Evolutionary conservation across 108 stramenopile species (phyloP), one percentile per base, ranked within the genome.

Genomic region (Nitzschia sp.): DNA sequence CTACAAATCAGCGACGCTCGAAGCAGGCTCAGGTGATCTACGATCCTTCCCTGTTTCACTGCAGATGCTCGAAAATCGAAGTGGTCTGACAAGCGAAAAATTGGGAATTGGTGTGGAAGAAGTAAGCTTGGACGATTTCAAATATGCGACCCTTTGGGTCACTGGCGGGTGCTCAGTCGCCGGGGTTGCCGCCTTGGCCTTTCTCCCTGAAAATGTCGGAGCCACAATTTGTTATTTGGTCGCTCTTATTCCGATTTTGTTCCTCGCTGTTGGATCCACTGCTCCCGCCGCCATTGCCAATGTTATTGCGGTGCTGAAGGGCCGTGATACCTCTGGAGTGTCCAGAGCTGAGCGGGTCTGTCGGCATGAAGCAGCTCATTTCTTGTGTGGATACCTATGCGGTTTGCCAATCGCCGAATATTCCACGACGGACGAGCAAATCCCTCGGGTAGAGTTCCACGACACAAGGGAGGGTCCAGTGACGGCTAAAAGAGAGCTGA

Each of bases 101-200:
- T 61, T 94, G 17, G 88, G 88, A 16, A 67, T 94, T 45, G 85
- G 83, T 23, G 83, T 78, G 28, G 79, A 77, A 25, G 85, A 89
- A 67, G 89, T 94, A 32, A 77, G 73, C 47, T 75, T 94, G 62
- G 93, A 94, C 66, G 93, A 94, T 64, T 91, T 94, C 76, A 89
- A 80, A 53, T 82, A 89, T 72, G 85, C 86, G 13, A 91, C 93
- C 3, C 45, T 91, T 1, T 81, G 65, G 34, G 86, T 94, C 2
- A 77, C 80, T 2, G 62, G 85, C 6, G 86, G 79, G 9, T 70
- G 69, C 45, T 72, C 85, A 6, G 68, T 89, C 0, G 44, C 79
- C 13, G 93, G 88, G 2, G 70, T 94, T 5, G 63, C 67, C 1
- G 53, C 83, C 0, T 62, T 90, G 38, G 90, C 88, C 3, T 58